Evolutionary conservation across 305 asterid genomes (phyloP), one percentile per base, ranked within the genome.

Genomic region (Fraxinus paxiana): DNA sequence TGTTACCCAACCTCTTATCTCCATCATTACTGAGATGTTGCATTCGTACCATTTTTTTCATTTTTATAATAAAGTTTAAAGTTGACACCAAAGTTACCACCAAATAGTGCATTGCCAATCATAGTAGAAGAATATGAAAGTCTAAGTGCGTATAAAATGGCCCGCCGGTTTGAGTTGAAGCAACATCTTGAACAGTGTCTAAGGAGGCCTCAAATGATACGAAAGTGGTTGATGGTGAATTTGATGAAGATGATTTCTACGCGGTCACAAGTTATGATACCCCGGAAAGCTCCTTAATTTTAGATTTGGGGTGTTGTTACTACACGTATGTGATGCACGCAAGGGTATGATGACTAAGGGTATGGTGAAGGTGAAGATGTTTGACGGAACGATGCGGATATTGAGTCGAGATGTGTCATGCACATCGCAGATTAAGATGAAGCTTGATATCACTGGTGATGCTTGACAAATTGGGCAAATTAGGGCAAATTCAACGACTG

Each of bases 81-180:
- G 70, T 72, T 78, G 76, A 34, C 72, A 26, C 43, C 79, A 20
- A 48, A 77, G 61, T 73, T 41, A 73, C 77, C 65, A 72, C 75
- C 77, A 73, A 77, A 65, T 43, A 77, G 69, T 82, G 61, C 10
- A 17, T 28, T 4, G 51, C 37, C 75, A 46, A 12, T 73, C 75
- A 72, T 77, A 41, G 65, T 81, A 43, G 77, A 76, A 80, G 67
- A 73, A 24, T 15, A 48, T 33, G 43, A n/a, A 48, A 63, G 31
- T 65, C 20, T 48, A 17, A 34, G 54, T 63, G 77, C 75, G 69
- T 79, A 13, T 26, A 82, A 77, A 46, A 13, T 46, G 6, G 56
- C 18, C 56, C 56, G 8, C 54, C 18, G 20, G 59, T 48, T 48
- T 15, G 59, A 15, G 59, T 48, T 15, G 59, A 48, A 48, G 59